These are phyloP conservation scores for Rhexocercosporidium sp. DNA, from an alignment of 2,329 filamentous ascomycete species.

Conservation along the genomic window DNA sequence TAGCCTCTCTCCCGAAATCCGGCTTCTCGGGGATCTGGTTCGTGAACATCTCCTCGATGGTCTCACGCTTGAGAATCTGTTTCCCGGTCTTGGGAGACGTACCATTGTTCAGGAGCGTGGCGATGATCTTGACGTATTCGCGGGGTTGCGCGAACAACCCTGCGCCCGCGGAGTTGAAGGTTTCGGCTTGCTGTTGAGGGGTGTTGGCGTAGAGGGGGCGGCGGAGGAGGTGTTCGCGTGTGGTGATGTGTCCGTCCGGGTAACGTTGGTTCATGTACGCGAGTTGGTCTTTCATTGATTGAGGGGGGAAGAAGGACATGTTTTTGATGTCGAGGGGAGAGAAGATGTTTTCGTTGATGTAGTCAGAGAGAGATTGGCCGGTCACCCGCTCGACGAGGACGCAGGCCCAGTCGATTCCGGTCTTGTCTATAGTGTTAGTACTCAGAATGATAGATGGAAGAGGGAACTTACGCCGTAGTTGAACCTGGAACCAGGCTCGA, in stretches of 20 bases:
- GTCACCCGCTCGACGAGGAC: constrained; percentile 53
- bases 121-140: constrained; percentile 66
- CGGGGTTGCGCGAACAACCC: constrained; percentile 64
- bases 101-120: constrained; percentile 68
- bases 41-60: constrained; percentile 67
- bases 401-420: constrained; percentile 60
- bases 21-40: constrained; percentile 65
- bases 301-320: constrained; percentile 39
- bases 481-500: constrained; percentile 68
- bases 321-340: constrained; percentile 46
- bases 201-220: constrained; percentile 21
- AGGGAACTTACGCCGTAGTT: constrained; percentile 58
- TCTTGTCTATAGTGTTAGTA: constrained; percentile 44
- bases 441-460: not conserved
- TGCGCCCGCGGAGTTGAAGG: constrained; percentile 64
- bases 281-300: constrained; percentile 58
- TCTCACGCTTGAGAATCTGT: constrained; percentile 59
- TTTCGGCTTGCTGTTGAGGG: constrained; percentile 16
- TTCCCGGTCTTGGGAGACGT: constrained; percentile 59
- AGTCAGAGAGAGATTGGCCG: constrained; percentile 52
- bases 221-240: constrained; percentile 27
- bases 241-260: constrained; percentile 48
- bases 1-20: constrained; percentile 53
- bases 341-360: constrained; percentile 54
- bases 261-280: constrained; percentile 58